A percentile compares a stretch with the other conserved stretches of the same genome.
Conservation (phyloP, 176 grass and related monocot species). For the Eremochloa ophiuroides region DNA sequence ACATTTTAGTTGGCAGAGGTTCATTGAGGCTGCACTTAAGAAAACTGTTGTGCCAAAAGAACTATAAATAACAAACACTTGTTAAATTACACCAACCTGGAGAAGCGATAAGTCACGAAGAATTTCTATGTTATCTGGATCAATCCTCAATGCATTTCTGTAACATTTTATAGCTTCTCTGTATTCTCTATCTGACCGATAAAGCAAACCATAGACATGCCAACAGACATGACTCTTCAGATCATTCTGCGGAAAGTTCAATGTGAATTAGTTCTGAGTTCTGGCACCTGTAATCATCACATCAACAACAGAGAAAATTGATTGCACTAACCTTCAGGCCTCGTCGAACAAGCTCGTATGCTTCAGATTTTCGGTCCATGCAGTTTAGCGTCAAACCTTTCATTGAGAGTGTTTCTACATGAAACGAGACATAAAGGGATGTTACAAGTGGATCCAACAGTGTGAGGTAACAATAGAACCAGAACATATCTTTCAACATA, state of each 20-base stretch:
- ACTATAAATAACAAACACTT: background rate
- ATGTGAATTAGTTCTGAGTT: background rate
- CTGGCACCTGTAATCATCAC: background rate
- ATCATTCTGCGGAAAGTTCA: conserved; percentile 68
- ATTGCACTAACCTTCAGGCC: conserved; percentile 72
- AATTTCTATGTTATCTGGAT: conserved; percentile 99
- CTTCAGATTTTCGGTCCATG: conserved; percentile 98
- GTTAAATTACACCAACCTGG: conserved; percentile 58
- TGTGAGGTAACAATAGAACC: background rate
- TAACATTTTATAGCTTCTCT: conserved; percentile 99
- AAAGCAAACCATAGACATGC: conserved; percentile 99
- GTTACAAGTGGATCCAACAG: background rate
- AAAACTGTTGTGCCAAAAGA: background rate
- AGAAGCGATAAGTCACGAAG: conserved; percentile 91
- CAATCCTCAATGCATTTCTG: conserved; percentile 97
- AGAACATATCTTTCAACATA: conserved; percentile 30
- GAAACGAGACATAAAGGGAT: background rate
- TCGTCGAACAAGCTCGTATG: conserved; percentile 96
- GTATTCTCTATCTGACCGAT: conserved; percentile 97
- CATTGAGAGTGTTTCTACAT: conserved; percentile 98
- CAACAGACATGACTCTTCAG: conserved; percentile 99
- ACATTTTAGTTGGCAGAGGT: background rate
- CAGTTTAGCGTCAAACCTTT: conserved; percentile 99
- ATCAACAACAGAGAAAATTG: background rate
- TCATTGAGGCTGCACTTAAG: conserved; percentile 1